Conservation (phyloP, 345 rosid species). For the Ricinus communis region DNA sequence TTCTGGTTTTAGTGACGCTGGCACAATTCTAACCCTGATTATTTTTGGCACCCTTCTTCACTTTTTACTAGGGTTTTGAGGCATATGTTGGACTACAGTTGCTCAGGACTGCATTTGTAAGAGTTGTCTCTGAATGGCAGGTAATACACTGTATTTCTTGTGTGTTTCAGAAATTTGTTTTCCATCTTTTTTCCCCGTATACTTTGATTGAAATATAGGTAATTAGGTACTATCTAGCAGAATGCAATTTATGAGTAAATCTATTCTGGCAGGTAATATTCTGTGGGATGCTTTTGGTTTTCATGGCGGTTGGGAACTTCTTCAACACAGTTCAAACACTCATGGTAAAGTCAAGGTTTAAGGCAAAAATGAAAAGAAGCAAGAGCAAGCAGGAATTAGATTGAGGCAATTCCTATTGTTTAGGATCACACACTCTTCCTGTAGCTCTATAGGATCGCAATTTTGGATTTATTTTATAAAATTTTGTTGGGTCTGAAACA, state of each 20-base stretch:
- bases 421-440: conserved; percentile 21
- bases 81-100: conserved; percentile 85
- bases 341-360: conserved; percentile 79
- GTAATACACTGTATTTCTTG: conserved; percentile 26
- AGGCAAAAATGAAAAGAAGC: conserved; percentile 92
- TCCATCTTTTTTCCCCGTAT: too few species aligned
- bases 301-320: conserved; percentile 96
- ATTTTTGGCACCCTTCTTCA: conserved; percentile 14
- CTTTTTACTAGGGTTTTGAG: conserved; percentile 71
- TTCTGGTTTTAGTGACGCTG: neutral
- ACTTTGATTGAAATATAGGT: too few species aligned
- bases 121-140: conserved; percentile 93
- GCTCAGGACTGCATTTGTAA: conserved; percentile 71
- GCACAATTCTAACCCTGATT: neutral
- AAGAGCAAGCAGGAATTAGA: conserved; percentile 76
- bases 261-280: conserved; percentile 60
- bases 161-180: neutral
- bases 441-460: conserved; percentile 23
- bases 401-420: conserved; percentile 27
- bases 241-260: conserved; percentile 6
- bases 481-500: conserved; percentile 1
- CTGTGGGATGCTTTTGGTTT: conserved; percentile 78
- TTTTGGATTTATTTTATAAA: conserved; percentile 19
- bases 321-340: conserved; percentile 78
- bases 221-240: neutral